A percentile compares a stretch with the other conserved stretches of the same genome.
phyloP scores from a whole-genome alignment of 2,329 filamentous ascomycete genomes.

The Didymellaceae sp. region DNA sequence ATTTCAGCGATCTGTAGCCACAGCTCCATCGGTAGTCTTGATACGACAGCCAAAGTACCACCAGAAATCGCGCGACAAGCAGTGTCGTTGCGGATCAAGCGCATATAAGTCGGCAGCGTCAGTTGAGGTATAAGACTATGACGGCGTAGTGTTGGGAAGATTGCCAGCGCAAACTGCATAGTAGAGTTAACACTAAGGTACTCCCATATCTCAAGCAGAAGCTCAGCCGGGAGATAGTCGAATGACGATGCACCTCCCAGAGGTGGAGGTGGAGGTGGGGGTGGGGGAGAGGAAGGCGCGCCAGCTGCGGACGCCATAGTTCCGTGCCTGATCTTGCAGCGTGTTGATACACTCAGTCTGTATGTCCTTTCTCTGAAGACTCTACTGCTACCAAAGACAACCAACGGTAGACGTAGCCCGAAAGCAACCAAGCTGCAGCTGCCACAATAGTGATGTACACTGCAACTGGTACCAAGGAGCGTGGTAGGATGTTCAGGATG shows the following conservation, averaged over 20 bases:
- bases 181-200: constrained; percentile 50
- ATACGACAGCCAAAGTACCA: constrained; percentile 8
- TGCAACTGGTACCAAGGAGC: constrained; percentile 75
- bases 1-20: constrained; percentile 49
- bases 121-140: constrained; percentile 44
- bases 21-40: constrained; percentile 50
- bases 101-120: constrained; percentile 31
- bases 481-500: constrained; percentile 77
- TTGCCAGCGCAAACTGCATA: constrained; percentile 55
- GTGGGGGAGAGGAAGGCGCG: constrained; percentile 25
- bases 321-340: background rate
- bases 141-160: constrained; percentile 52
- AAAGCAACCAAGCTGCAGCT: constrained; percentile 58
- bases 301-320: constrained; percentile 34
- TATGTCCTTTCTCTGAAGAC: constrained; percentile 37
- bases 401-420: constrained; percentile 50
- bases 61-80: background rate
- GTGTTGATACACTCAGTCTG: constrained; percentile 31
- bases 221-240: constrained; percentile 54
- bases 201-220: constrained; percentile 55
- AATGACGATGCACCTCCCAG: constrained; percentile 35
- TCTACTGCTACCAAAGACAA: constrained; percentile 31
- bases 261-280: constrained; percentile 21
- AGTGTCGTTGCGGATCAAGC: constrained; percentile 26
- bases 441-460: constrained; percentile 71